Base-by-base conservation (phyloP, 257 asterid species). In the Nemophila menziesii region DNA sequence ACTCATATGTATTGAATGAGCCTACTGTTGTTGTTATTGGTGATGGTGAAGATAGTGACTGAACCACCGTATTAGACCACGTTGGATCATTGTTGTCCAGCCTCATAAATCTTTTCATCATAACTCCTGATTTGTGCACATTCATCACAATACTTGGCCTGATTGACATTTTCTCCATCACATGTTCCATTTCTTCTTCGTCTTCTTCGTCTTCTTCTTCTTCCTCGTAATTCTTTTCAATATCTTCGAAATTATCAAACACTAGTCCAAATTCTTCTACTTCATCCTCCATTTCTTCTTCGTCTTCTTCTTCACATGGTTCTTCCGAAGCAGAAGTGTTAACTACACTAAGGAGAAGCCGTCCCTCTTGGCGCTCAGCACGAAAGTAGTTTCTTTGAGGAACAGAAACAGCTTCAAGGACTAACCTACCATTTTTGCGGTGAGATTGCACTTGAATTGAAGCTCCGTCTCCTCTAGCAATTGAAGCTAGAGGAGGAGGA, bases 401-500 rank as follows among this genome's bases (percentile, higher is more conserved):
- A 18, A 69, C 70, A 0, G 83, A 54, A 29, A 78, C 70, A 0
- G 89, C 89, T 65, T 87, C 92, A 5, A 87, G 74, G 33, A 82
- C 75, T 46, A 82, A 57, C 69, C 94, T 55, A 0, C 95, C 97
- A 16, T 75, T 61, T 43, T 64, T 68, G 9, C 93, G 55, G 54
- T 20, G 74, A 0, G 93, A 63, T 4, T 72, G 75, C 75, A 87
- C 57, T 57, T 58, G 89, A 8, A 77, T 54, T 0, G 84, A 60
- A 19, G 52, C 54, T 20, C 86, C 82, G 47, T 65, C 74, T 8
- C 56, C 70, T 34, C 58, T 67, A 33, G 78, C 56, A 54, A 77
- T 58, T 27, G 92, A 83, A 4, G 73, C 73, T 5, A 82, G 68
- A 8, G 86, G 87, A 8, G 97, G 97, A 4, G 97, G 97, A 23